Evolutionary conservation across 495 filamentous ascomycete species (phyloP).

Genomic region (Podospora pseudoanserina): DNA sequence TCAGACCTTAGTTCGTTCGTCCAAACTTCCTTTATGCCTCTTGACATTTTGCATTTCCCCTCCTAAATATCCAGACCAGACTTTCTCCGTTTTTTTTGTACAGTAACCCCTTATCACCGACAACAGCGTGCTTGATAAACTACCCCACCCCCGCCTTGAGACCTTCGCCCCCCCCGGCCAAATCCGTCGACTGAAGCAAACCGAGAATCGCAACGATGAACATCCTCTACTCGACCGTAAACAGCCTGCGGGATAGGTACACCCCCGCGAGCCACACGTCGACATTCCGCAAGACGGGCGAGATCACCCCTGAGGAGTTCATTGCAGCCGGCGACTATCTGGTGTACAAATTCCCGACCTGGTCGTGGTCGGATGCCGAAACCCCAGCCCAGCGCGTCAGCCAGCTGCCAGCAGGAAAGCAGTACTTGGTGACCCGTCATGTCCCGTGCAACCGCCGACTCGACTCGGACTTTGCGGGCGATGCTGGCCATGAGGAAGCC

Average conservation of each 20-base stretch:
- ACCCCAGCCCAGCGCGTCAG: slow-evolving; percentile 67
- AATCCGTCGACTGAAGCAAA: not conserved
- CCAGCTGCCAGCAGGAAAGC: slow-evolving; percentile 85
- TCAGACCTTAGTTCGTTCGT: not conserved
- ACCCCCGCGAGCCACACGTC: slow-evolving; percentile 84
- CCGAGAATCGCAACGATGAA: slow-evolving; percentile 41
- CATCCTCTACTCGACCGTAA: slow-evolving; percentile 72
- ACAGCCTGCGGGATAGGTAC: slow-evolving; percentile 82
- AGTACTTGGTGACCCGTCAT: slow-evolving; percentile 90
- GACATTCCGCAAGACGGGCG: slow-evolving; percentile 87
- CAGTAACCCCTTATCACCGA: not conserved
- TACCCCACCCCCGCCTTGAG: slow-evolving; percentile 2
- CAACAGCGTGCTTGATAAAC: not conserved
- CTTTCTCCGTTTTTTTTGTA: not conserved
- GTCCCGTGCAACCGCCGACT: slow-evolving; percentile 89
- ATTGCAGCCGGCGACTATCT: slow-evolving; percentile 94
- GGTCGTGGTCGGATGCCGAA: slow-evolving; percentile 93
- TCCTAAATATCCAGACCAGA: not conserved
- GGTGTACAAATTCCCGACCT: slow-evolving; percentile 98
- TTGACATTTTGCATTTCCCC: not conserved
- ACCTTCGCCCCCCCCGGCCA: not conserved
- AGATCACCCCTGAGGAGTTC: slow-evolving; percentile 98
- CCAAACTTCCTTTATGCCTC: not conserved
- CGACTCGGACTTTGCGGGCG: slow-evolving; percentile 88
- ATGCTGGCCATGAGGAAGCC: slow-evolving; percentile 77